Evolutionary conservation across 192 early-diverging fungal genomes (phyloP).

Genomic region (Podila epigama): DNA sequence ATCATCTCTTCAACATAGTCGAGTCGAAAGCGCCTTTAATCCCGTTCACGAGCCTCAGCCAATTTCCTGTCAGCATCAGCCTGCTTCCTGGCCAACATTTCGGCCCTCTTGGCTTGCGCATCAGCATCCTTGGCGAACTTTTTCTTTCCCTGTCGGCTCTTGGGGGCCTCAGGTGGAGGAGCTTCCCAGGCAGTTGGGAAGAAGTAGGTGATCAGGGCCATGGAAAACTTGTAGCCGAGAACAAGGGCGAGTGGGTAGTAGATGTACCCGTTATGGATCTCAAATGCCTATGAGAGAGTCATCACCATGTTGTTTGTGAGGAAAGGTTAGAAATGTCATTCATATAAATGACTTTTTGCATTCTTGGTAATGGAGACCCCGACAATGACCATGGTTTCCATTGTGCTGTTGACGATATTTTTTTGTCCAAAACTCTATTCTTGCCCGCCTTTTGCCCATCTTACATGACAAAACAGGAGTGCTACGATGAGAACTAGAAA

Average conservation of each 20-base stretch:
- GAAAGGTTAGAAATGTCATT: not conserved
- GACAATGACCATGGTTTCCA: not conserved
- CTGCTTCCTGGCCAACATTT: constrained; percentile 15
- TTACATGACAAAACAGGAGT: constrained; percentile 44
- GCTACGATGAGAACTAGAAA: constrained; percentile 24
- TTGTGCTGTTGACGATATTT: too few relatives aligned
- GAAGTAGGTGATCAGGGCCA: constrained; percentile 20
- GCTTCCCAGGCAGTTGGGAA: constrained; percentile 34
- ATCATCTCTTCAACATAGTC: too few relatives aligned
- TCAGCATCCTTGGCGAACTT: constrained; percentile 40
- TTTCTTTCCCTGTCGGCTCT: constrained; percentile 42
- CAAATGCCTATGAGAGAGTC: constrained; percentile 23
- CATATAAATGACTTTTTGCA: not conserved
- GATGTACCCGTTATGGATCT: constrained; percentile 22
- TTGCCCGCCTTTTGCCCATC: too few relatives aligned
- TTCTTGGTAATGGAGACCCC: not conserved
- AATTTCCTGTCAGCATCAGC: constrained; percentile 38
- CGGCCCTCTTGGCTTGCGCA: constrained; percentile 13
- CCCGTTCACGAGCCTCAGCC: constrained; percentile 24
- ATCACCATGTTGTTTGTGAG: not conserved
- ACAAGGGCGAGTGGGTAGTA: constrained; percentile 31
- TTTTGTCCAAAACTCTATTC: too few relatives aligned
- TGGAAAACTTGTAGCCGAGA: constrained; percentile 28
- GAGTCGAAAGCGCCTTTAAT: not conserved
- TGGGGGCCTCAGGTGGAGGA: constrained; percentile 24